phyloP scores from a whole-genome alignment of 495 filamentous ascomycete genomes.

The Penicillium silybi region DNA sequence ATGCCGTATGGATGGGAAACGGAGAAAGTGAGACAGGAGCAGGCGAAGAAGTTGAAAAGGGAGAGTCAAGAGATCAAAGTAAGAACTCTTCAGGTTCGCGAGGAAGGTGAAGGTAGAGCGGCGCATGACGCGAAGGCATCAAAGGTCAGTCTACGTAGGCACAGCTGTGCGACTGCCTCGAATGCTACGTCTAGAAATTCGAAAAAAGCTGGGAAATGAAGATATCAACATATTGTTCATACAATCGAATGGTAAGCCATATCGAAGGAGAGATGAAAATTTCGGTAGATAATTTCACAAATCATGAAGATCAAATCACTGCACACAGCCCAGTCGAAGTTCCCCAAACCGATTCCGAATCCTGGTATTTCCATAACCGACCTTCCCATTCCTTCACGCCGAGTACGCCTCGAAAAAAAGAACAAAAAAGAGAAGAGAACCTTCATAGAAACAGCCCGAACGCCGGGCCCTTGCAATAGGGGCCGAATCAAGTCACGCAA shows the following conservation, averaged over 20 bases:
- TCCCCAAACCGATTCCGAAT: conserved; percentile 21
- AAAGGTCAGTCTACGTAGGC: too few relatives aligned
- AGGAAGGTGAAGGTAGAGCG: too few relatives aligned
- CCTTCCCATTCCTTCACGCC: conserved; percentile 26
- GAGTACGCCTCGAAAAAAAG: conserved; percentile 30
- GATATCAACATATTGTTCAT: conserved; percentile 19
- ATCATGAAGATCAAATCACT: conserved; percentile 14
- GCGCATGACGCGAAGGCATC: too few relatives aligned
- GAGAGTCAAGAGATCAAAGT: too few relatives aligned
- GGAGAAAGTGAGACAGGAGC: too few relatives aligned
- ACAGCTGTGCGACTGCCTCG: too few relatives aligned
- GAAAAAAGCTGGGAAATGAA: not conserved
- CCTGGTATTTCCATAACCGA: conserved; percentile 35
- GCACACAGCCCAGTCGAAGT: conserved; percentile 6
- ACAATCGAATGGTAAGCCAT: conserved; percentile 17
- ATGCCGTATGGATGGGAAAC: too few relatives aligned
- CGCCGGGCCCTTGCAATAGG: conserved; percentile 14
- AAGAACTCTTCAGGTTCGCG: too few relatives aligned
- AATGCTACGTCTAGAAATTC: too few relatives aligned
- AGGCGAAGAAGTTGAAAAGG: too few relatives aligned
- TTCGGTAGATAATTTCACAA: conserved; percentile 20
- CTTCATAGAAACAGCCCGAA: conserved; percentile 18
- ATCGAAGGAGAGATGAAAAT: conserved; percentile 8
- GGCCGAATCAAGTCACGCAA: conserved; percentile 22
- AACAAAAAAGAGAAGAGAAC: conserved; percentile 13